phyloP scores from a whole-genome alignment of 2,329 filamentous ascomycete genomes.

The Ophiocordyceps polyrhachis-furcata region DNA sequence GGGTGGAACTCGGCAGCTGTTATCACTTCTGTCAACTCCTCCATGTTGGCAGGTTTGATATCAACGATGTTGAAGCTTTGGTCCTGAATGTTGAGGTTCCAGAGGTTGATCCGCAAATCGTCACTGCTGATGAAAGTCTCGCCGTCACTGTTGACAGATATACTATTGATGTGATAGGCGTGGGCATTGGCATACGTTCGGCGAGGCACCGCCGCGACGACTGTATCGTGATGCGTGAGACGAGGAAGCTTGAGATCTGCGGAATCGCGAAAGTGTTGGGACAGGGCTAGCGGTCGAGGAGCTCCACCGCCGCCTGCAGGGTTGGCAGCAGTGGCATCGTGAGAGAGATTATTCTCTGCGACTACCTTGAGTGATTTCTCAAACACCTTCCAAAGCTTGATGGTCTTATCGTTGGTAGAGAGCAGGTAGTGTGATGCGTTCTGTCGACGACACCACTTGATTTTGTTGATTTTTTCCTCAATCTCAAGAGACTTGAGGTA shows the following conservation, averaged over 20 bases:
- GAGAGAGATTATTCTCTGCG: slow-evolving; percentile 94
- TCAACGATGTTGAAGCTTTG: slow-evolving; percentile 99
- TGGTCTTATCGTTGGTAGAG: slow-evolving; percentile 98
- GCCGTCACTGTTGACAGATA: slow-evolving; percentile 98
- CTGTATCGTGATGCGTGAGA: slow-evolving; percentile 94
- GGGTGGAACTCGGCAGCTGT: slow-evolving; percentile 97
- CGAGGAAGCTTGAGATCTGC: slow-evolving; percentile 82
- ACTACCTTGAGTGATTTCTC: slow-evolving; percentile 99
- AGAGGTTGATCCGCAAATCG: slow-evolving; percentile 91
- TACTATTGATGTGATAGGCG: slow-evolving; percentile 99
- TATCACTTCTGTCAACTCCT: slow-evolving; percentile 96
- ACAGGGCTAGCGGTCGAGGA: slow-evolving; percentile 47
- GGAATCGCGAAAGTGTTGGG: slow-evolving; percentile 59
- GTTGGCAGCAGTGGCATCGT: slow-evolving; percentile 67
- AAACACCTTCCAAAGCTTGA: slow-evolving; percentile 99
- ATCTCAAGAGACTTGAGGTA: slow-evolving; percentile 98
- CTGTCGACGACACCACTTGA: slow-evolving; percentile 97
- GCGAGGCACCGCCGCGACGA: slow-evolving; percentile 87
- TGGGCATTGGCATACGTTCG: slow-evolving; percentile 97
- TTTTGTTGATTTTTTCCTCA: slow-evolving; percentile 99
- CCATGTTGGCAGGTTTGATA: slow-evolving; percentile 99
- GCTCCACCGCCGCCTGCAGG: slow-evolving; percentile 61
- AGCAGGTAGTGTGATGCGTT: slow-evolving; percentile 97
- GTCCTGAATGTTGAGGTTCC: slow-evolving; percentile 98
- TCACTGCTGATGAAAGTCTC: slow-evolving; percentile 99